Evolutionary conservation across 768 basidiomycete species (phyloP), one percentile per base, ranked within the genome.

Genomic region (Pulveroboletus sp.): DNA sequence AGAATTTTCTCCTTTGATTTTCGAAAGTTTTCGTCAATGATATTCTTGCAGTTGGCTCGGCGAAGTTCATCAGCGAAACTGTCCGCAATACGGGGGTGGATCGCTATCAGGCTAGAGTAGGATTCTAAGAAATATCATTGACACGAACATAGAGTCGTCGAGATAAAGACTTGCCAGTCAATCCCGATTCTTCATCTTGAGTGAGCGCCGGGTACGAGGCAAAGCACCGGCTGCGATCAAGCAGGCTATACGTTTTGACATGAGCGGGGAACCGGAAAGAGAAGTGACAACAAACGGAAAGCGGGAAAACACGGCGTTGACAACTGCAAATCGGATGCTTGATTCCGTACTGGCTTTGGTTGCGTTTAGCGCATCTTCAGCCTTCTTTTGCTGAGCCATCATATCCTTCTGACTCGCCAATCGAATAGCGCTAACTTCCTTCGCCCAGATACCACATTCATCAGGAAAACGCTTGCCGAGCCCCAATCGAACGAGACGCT

Each of bases 391-490:
- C n/a, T 45, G 52, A 43, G 45, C 37, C 10, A 35, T 40, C 28
- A 43, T 17, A 7, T 47, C 45, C 9, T 54, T 51, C 26, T 7
- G 35, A 14, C 0, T 21, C 0, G 46, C 33, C 5, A 2, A 28
- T 35, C 15, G 49, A 10, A 66, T 52, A 13, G 47, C 14, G 3
- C 24, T 42, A 3, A 66, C 39, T n/a, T 56, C 47, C 35, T 50
- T 54, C 24, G 36, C 24, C 68, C 68, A 73, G 3, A 60, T 53
- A 6, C 39, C 28, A 33, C 63, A 61, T 8, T 57, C 57, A 0
- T 47, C 44, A 11, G 63, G 60, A 30, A 59, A 71, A 42, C 71
- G 67, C 18, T 57, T 59, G n/a, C 27, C 24, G 8, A 74, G 64
- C 0, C 70, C 74, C 18, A 62, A 33, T 11, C 59, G 55, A 14